These are phyloP conservation scores for Rhizophagus sp. DNA, from an alignment of 192 early-diverging fungal genomes.

Conservation along the genomic window DNA sequence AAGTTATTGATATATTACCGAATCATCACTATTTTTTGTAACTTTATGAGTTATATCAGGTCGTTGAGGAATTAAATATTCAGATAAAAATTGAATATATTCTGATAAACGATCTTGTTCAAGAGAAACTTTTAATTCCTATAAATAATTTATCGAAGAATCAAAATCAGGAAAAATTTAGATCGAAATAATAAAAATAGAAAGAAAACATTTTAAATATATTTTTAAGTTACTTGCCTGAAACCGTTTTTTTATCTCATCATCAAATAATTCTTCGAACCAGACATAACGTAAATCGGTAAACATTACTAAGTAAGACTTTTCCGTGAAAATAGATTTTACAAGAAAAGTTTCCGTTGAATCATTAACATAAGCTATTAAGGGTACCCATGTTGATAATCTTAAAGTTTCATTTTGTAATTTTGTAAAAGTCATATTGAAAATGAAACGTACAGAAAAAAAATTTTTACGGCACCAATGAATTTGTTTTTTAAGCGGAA, in stretches of 20 bases:
- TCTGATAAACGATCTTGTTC: background rate
- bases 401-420: background rate
- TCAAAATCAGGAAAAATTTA: background rate
- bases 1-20: background rate
- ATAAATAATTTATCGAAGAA: background rate
- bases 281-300: constrained; percentile 22
- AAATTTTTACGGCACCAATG: too few relatives aligned
- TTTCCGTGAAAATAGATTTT: constrained; percentile 12
- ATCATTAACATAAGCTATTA: background rate
- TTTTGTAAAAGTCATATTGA: background rate
- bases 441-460: too few relatives aligned
- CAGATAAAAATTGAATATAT: constrained; percentile 14
- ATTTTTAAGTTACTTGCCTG: constrained; percentile 1
- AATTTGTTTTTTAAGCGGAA: too few relatives aligned
- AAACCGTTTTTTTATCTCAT: constrained; percentile 21
- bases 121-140: constrained; percentile 16
- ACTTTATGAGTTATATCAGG: constrained; percentile 13
- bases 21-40: background rate
- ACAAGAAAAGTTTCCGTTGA: constrained; percentile 12
- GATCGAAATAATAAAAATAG: too few relatives aligned
- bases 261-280: constrained; percentile 22
- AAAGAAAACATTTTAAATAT: too few relatives aligned
- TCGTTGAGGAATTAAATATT: constrained; percentile 6
- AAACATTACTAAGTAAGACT: constrained; percentile 5
- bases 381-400: background rate